Evolutionary conservation across 2,329 filamentous ascomycete species (phyloP).

Genomic region (Calonectria fujianensis): DNA sequence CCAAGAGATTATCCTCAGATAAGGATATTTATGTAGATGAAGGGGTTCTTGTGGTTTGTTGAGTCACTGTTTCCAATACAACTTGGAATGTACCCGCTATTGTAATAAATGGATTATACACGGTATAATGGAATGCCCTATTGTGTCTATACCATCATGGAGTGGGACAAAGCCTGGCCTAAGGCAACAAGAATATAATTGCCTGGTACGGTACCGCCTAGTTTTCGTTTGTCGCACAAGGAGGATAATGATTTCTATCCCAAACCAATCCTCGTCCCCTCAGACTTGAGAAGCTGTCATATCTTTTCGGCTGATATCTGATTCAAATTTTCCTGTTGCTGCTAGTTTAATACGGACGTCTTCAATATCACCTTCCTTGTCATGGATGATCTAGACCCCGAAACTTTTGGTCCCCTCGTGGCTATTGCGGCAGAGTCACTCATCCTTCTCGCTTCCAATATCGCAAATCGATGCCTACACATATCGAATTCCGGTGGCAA

Average conservation of each 20-base stretch:
- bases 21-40: too few relatives aligned
- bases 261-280: not conserved
- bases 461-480: not conserved
- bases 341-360: not conserved
- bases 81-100: too few relatives aligned
- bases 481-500: not conserved
- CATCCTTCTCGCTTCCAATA: constrained; percentile 13
- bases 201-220: too few relatives aligned
- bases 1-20: too few relatives aligned
- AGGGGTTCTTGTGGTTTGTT: too few relatives aligned
- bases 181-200: not conserved
- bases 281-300: not conserved
- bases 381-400: not conserved
- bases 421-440: constrained; percentile 3
- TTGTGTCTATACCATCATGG: not conserved
- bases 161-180: not conserved
- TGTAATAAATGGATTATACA: too few relatives aligned
- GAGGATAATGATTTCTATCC: not conserved
- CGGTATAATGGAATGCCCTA: too few relatives aligned
- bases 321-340: not conserved
- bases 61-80: too few relatives aligned
- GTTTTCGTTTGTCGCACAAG: not conserved
- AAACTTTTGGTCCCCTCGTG: constrained; percentile 18
- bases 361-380: not conserved
- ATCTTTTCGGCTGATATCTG: not conserved